Evolutionary conservation across 108 stramenopile species (phyloP).

Genomic region (Chaetoceros tenuissimus): DNA sequence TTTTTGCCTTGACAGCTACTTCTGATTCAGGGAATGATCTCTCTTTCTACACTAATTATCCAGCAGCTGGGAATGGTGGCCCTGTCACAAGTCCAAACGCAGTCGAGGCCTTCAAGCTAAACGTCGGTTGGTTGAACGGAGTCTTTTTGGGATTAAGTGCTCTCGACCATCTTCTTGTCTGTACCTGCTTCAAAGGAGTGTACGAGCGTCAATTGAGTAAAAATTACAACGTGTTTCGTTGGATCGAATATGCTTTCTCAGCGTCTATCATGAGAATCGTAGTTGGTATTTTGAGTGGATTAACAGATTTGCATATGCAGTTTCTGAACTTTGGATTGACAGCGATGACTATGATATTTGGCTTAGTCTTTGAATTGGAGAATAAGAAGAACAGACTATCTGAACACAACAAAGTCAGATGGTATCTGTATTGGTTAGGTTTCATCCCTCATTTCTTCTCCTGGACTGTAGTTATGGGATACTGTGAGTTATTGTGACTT

Average conservation of each 20-base stretch:
- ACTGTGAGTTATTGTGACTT: too few species aligned
- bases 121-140: constrained; percentile 16
- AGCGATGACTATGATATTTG: constrained; percentile 10
- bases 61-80: not conserved
- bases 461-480: constrained; percentile 15
- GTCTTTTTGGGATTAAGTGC: constrained; percentile 11
- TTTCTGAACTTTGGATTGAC: constrained; percentile 13
- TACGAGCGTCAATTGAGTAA: constrained; percentile 17
- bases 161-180: constrained; percentile 13
- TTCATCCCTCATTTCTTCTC: constrained; percentile 9
- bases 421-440: constrained; percentile 10
- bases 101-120: not conserved
- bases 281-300: constrained; percentile 24
- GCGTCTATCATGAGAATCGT: constrained; percentile 20
- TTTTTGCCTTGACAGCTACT: not conserved
- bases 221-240: constrained; percentile 22
- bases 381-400: constrained; percentile 17
- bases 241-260: constrained; percentile 23
- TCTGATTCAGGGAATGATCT: not conserved
- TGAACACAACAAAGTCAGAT: constrained; percentile 15
- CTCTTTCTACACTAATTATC: not conserved
- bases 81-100: not conserved
- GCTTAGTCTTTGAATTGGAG: constrained; percentile 8
- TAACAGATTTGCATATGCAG: constrained; percentile 20
- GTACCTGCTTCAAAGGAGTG: constrained; percentile 3